Conservation (phyloP, 768 basidiomycete species). For the Pleurotus sapidus region DNA sequence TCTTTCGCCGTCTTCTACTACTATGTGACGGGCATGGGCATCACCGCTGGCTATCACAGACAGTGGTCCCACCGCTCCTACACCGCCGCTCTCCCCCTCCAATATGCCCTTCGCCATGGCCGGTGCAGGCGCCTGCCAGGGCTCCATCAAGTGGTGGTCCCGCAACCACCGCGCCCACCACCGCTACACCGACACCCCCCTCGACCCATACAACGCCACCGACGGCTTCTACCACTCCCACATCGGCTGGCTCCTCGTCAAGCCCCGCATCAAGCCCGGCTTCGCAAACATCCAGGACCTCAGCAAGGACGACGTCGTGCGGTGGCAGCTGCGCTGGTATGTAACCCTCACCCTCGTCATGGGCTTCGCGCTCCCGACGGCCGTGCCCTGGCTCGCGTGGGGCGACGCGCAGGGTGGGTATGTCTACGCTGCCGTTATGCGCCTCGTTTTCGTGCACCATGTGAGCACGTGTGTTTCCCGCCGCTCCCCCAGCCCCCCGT, state of each 20-base stretch:
- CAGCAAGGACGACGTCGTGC: conserved; percentile 72
- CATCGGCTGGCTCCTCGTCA: conserved; percentile 90
- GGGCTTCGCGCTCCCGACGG: too few species aligned
- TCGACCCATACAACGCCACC: conserved; percentile 93
- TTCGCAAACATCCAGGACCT: conserved; percentile 88
- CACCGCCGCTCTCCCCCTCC: conserved; percentile 82
- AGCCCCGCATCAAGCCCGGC: conserved; percentile 87
- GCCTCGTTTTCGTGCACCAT: too few species aligned
- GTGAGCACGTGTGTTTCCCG: too few species aligned
- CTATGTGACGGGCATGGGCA: conserved; percentile 59
- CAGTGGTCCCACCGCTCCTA: conserved; percentile 96
- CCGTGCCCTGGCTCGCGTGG: too few species aligned
- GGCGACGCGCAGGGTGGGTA: too few species aligned
- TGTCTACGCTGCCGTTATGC: too few species aligned
- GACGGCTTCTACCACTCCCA: conserved; percentile 85
- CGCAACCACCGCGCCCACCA: conserved; percentile 97
- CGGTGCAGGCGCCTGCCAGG: conserved; percentile 91
- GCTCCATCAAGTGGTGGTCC: conserved; percentile 98
- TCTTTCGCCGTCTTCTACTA: conserved; percentile 40
- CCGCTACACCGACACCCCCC: conserved; percentile 93
- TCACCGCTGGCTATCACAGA: conserved; percentile 93
- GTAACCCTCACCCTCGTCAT: conserved; percentile 78
- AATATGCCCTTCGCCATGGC: conserved; percentile 81
- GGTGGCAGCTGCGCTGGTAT: conserved; percentile 87
- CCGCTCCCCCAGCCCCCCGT: too few species aligned